Base-by-base conservation (phyloP, 192 early-diverging fungal species). In the Gryganskiella cystojenkinii region DNA sequence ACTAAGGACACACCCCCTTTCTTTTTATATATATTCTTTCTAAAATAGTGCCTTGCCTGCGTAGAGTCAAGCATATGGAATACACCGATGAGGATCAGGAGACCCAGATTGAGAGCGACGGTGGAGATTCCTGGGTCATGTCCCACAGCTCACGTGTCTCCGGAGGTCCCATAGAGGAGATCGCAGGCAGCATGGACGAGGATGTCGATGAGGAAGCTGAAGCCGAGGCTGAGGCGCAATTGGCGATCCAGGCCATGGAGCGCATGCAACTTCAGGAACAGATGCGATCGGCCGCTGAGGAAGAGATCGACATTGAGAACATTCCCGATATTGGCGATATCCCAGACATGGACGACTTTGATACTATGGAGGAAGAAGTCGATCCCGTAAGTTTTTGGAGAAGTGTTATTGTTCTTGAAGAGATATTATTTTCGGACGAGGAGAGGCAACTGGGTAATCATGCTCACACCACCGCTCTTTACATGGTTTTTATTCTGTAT, bases 271-370 rank as follows among this genome's bases (percentile, higher is more conserved):
- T 62, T 50, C 79, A 80, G 57, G 71, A 81, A 37, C 82, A 82
- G 46, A 72, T 84, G 24, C 68, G 50, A 37, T 28, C 64, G 13
- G 80, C 70, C 7, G 64, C 57, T 31, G 70, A 80, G 44, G 81
- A 83, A 28, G 84, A 82, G 10, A 84, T 86, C 8, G 88, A 87
- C 31, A 80, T 84, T 20, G 91, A 92, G 44, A 91, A 95, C 33
- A 92, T 94, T 46, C 93, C 93, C 27, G 90, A 95, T 70, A 85
- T 95, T 46, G 94, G 95, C 27, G 95, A 96, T 44, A 96, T 97
- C 64, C 95, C 95, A 4, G 97, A 98, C 67, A 92, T 98, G 46
- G 90, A 91, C 35, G 90, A 90, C 47, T 82, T 81, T 40, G 92
- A 88, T 34, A 88, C 78, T 19, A 81, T 91, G 17, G 92, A 86